Conservation (phyloP, 2,329 filamentous ascomycete species). For the Juglanconis oblonga region DNA sequence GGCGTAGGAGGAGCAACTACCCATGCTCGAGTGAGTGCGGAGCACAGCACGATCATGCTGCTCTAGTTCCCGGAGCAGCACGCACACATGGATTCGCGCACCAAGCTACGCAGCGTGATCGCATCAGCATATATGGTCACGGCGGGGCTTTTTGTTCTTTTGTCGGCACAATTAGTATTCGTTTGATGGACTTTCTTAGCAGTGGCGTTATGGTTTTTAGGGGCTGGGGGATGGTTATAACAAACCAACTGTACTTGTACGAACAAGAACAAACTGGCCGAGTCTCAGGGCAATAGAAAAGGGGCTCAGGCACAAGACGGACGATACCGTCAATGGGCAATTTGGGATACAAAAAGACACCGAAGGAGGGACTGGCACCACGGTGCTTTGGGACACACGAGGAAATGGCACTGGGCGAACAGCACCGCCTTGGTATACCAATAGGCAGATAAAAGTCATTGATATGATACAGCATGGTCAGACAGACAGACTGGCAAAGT, state of each 20-base stretch:
- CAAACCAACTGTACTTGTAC: background rate
- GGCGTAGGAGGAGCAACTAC: conserved; percentile 10
- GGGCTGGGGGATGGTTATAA: background rate
- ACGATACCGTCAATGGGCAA: too few species aligned
- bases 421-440: too few species aligned
- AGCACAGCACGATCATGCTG: background rate
- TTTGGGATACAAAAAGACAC: too few species aligned
- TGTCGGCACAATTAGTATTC: background rate
- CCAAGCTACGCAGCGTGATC: background rate
- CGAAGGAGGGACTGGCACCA: too few species aligned
- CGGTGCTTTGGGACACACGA: too few species aligned
- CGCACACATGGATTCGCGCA: background rate
- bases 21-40: background rate
- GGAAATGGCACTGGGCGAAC: too few species aligned
- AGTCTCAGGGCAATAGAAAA: background rate
- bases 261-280: background rate
- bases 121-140: background rate
- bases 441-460: too few species aligned
- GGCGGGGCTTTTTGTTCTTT: background rate
- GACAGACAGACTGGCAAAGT: too few species aligned
- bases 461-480: too few species aligned
- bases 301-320: too few species aligned
- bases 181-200: background rate
- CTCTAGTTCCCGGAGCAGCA: background rate
- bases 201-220: background rate